A percentile compares a stretch with the other conserved stretches of the same genome.
These are phyloP conservation scores for Tephrocybe rancida DNA, from an alignment of 768 basidiomycete genomes.

Conservation along the genomic window DNA sequence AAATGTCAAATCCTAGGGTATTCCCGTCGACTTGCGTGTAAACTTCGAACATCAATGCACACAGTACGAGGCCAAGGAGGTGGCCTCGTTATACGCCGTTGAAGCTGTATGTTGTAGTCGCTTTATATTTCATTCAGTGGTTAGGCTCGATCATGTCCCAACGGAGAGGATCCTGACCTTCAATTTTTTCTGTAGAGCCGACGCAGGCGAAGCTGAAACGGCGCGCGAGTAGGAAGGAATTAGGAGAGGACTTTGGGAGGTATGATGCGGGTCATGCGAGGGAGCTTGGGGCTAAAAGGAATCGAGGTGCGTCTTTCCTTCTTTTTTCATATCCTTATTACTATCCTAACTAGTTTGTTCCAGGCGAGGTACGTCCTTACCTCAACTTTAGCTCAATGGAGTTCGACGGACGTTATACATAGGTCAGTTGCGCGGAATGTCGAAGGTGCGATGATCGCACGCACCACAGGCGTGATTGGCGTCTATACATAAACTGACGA, in stretches of 20 bases:
- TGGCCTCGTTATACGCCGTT: too few relatives aligned
- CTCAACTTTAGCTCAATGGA: conserved; percentile 6
- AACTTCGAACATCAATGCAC: too few relatives aligned
- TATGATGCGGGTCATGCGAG: conserved; percentile 57
- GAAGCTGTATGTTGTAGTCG: too few relatives aligned
- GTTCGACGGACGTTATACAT: conserved; percentile 13
- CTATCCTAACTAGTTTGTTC: conserved; percentile 11
- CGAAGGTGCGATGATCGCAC: conserved; percentile 66
- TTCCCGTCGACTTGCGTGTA: too few relatives aligned
- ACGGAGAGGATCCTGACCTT: too few relatives aligned
- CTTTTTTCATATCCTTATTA: background rate
- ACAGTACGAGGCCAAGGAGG: too few relatives aligned
- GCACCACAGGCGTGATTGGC: background rate
- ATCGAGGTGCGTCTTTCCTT: conserved; percentile 44
- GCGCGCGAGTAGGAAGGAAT: conserved; percentile 48
- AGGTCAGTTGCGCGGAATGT: conserved; percentile 83
- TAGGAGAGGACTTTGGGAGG: conserved; percentile 42
- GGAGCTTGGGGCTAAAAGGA: conserved; percentile 76
- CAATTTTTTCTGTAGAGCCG: conserved; percentile 57
- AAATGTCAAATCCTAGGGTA: too few relatives aligned
- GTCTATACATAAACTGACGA: conserved; percentile 14
- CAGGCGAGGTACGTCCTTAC: conserved; percentile 31
- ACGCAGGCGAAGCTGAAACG: conserved; percentile 54
- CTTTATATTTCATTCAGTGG: too few relatives aligned
- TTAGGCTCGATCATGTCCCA: too few relatives aligned